These are phyloP conservation scores for Apiotrichum sp. DNA, from an alignment of 1,284 basidiomycete genomes.

Conservation along the genomic window DNA sequence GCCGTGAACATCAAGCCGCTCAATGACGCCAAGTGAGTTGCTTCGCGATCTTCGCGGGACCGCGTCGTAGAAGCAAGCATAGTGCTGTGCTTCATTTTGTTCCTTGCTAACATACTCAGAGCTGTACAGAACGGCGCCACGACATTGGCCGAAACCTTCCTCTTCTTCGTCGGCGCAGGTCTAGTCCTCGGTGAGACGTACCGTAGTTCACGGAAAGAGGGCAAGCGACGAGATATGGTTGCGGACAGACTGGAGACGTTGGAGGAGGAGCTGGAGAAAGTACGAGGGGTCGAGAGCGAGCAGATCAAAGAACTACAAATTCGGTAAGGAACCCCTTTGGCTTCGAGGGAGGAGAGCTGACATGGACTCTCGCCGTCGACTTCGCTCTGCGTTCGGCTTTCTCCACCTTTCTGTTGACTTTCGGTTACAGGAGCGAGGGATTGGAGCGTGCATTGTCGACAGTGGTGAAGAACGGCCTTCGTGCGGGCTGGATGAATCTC, in stretches of 20 bases:
- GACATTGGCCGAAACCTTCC: constrained; percentile 77
- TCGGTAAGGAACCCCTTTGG: constrained; percentile 30
- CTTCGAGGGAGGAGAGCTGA: constrained; percentile 60
- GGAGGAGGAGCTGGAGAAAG: constrained; percentile 48
- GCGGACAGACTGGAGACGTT: constrained; percentile 60
- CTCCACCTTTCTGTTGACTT: constrained; percentile 62
- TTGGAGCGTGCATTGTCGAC: constrained; percentile 61
- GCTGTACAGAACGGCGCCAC: constrained; percentile 86
- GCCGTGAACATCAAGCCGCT: constrained; percentile 70
- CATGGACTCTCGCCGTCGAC: neutral
- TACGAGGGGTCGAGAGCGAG: constrained; percentile 19
- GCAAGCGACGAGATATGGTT: constrained; percentile 66
- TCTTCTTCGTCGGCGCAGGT: constrained; percentile 69
- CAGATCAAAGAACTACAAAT: constrained; percentile 25
- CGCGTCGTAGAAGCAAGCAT: no score
- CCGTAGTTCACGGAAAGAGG: constrained; percentile 65
- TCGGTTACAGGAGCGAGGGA: constrained; percentile 35
- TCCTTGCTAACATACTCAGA: constrained; percentile 46
- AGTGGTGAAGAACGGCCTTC: constrained; percentile 64
- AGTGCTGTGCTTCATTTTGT: neutral
- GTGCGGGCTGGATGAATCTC: constrained; percentile 55
- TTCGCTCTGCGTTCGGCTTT: constrained; percentile 2
- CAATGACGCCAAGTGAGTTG: constrained; percentile 67
- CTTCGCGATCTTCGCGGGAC: no score
- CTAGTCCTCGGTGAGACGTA: constrained; percentile 74